Percentiles rank a stretch among this genome's conserved stretches.
These are phyloP conservation scores for Monosporascus sp. DNA, from an alignment of 2,329 filamentous ascomycete genomes.

Conservation along the genomic window DNA sequence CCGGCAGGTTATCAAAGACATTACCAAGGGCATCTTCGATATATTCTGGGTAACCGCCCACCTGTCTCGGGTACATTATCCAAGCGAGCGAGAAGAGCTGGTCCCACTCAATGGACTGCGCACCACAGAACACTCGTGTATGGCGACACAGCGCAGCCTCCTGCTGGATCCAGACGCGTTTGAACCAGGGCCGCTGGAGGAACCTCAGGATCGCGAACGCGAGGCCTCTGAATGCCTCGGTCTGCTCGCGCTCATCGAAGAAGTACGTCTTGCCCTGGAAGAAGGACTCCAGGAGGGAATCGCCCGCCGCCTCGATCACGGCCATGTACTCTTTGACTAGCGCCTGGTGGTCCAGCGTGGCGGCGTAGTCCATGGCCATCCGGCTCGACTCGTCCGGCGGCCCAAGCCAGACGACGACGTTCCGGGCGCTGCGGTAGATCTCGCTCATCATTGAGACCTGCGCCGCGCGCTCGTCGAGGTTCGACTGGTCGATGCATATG, in stretches of 20 bases:
- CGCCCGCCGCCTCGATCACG: neutral
- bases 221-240: neutral
- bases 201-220: slow-evolving; percentile 13
- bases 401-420: slow-evolving; percentile 17
- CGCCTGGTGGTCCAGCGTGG: slow-evolving; percentile 8
- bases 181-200: slow-evolving; percentile 19
- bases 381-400: slow-evolving; percentile 12
- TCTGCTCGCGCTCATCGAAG: slow-evolving; percentile 10
- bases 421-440: slow-evolving; percentile 13
- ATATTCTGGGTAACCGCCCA: slow-evolving; percentile 14
- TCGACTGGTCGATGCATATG: slow-evolving; percentile 18
- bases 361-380: slow-evolving; percentile 14
- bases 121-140: slow-evolving; percentile 12
- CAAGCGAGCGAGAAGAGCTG: slow-evolving; percentile 17
- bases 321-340: slow-evolving; percentile 7
- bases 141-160: slow-evolving; percentile 13
- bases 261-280: slow-evolving; percentile 17
- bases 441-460: slow-evolving; percentile 20
- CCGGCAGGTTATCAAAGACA: slow-evolving; percentile 13
- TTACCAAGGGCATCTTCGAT: slow-evolving; percentile 5
- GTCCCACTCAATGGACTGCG: slow-evolving; percentile 12
- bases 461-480: slow-evolving; percentile 13
- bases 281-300: neutral
- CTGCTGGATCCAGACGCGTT: slow-evolving; percentile 20
- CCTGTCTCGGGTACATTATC: slow-evolving; percentile 14